Base-by-base conservation (phyloP, 1,139 yeast genomes). In the Wickerhamomyces sp. region DNA sequence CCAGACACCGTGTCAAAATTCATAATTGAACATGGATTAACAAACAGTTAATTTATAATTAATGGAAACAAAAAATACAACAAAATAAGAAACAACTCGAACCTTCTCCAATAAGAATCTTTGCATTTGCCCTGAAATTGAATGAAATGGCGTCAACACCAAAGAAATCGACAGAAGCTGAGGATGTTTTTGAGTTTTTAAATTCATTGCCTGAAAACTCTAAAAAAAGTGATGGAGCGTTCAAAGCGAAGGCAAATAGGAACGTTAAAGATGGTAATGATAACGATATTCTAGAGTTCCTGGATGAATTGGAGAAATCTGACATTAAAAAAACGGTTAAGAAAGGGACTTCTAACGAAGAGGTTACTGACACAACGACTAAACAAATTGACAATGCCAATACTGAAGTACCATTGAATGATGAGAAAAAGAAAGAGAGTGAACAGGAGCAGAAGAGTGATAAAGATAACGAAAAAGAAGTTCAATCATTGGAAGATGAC, bases 181-280 rank as follows among this genome's bases (percentile, higher is more conserved):
- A 87, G 54, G 96, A 90, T 55, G 96, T 92, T 10, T 67, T 90
- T 49, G 95, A 90, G 52, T 85, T 92, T 60, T 74, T 92, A 54
- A 94, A 90, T 57, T 85, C 96, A 2, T 71, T 92, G 35, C 97
- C 96, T 10, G 88, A 81, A 44, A 37, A 46, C 35, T 74, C 78
- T 26, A 70, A 71, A 57, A 57, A 56, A 33, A 57, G 19, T 19
- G 26, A 31, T 5, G 29, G 29, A 14, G 43, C 40, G 5, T 39
- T 41, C 29, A 37, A 40, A 26, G 42, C 54, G 9, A 51, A 53
- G 38, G 53, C 52, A n/a, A 48, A 57, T 19, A 54, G 17, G 15
- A 27, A 51, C 15, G 59, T 56, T 19, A 75, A 72, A 36, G 72
- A 75, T 34, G 78, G 78, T 43, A 84, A 80, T 28, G 78, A 78